Percentiles rank a stretch among this genome's conserved stretches.
phyloP scores from a whole-genome alignment of 2,329 filamentous ascomycete genomes.

The Colletotrichum salicis region DNA sequence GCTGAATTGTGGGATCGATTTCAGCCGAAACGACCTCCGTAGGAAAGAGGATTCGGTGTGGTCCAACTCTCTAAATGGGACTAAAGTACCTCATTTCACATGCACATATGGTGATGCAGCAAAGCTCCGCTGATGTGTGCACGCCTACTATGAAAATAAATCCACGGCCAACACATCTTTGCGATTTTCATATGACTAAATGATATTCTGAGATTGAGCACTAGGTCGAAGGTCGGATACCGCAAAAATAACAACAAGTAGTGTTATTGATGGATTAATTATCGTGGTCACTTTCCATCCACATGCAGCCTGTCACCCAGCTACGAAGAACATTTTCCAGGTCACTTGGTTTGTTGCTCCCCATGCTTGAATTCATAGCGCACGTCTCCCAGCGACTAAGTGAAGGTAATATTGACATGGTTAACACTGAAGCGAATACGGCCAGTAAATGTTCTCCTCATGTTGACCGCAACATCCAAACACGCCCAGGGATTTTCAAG shows the following conservation, averaged over 20 bases:
- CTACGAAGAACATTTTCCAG: not conserved
- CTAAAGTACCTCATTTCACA: no score
- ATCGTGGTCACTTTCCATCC: not conserved
- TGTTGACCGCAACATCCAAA: not conserved
- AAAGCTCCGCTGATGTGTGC: no score
- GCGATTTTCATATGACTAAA: no score
- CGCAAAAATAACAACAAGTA: not conserved
- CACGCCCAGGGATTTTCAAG: not conserved
- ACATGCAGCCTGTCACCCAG: not conserved
- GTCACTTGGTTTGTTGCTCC: slow-evolving; percentile 3
- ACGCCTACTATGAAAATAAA: no score
- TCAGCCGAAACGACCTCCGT: no score
- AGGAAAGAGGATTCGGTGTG: no score
- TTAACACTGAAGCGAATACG: slow-evolving; percentile 6
- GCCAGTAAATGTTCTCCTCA: not conserved
- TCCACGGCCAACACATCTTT: no score
- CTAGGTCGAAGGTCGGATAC: no score
- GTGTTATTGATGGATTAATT: not conserved
- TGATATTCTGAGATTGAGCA: no score
- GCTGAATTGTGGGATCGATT: no score
- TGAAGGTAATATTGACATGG: slow-evolving; percentile 10
- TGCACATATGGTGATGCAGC: no score
- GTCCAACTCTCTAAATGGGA: no score
- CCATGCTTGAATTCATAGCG: not conserved
- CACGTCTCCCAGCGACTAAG: not conserved